Evolutionary conservation across 108 stramenopile species (phyloP).

Genomic region (Conticribra weissflogii): DNA sequence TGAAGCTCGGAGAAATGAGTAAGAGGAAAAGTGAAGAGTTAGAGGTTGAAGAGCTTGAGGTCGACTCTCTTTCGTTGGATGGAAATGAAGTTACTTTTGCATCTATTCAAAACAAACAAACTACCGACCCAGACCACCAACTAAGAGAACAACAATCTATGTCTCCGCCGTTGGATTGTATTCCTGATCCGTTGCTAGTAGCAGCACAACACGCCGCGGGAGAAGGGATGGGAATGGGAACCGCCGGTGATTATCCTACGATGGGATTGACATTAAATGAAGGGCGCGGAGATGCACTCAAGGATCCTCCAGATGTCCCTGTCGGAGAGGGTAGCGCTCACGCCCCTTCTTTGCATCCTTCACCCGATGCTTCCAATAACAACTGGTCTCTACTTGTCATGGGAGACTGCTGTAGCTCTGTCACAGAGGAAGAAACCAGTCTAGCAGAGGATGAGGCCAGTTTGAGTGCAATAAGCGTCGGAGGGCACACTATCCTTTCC

Average conservation of each 20-base stretch:
- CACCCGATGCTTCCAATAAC: not conserved
- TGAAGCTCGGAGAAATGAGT: not conserved
- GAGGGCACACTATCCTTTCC: constrained; percentile 22
- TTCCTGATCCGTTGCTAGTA: constrained; percentile 37
- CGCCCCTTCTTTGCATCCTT: too few relatives aligned
- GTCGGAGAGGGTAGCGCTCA: not conserved
- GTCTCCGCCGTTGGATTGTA: constrained; percentile 20
- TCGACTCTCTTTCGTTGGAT: constrained; percentile 1
- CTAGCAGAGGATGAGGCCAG: constrained; percentile 43
- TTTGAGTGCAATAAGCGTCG: constrained; percentile 33
- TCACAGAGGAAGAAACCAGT: constrained; percentile 42
- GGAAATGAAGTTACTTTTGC: not conserved
- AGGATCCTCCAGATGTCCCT: not conserved
- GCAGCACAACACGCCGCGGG: constrained; percentile 37
- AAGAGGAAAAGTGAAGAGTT: not conserved
- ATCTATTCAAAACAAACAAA: not conserved
- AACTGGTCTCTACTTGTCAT: constrained; percentile 15
- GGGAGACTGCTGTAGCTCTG: constrained; percentile 40
- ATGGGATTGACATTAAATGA: not conserved
- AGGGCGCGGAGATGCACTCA: not conserved
- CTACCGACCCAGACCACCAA: not conserved
- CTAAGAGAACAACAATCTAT: constrained; percentile 3
- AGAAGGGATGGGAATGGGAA: constrained; percentile 1
- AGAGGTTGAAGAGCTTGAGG: not conserved
- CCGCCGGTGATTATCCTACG: not conserved